These are phyloP conservation scores for Geotrichum restrictum DNA, from an alignment of 1,139 yeast species.

Conservation along the genomic window DNA sequence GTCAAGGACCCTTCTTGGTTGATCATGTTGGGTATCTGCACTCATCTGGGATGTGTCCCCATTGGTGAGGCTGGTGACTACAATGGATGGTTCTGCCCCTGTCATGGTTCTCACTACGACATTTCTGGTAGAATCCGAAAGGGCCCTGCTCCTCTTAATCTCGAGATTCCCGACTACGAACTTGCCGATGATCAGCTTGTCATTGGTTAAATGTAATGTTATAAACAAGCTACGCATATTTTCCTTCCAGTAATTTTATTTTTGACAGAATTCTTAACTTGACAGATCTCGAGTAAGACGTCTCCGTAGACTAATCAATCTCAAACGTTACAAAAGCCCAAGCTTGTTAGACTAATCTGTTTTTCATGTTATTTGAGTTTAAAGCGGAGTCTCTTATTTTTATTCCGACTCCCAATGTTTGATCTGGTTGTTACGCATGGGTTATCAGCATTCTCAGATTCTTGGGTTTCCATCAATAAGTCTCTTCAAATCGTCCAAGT, in stretches of 20 bases:
- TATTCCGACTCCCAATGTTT: too few species aligned
- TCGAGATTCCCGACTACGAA: conserved; percentile 91
- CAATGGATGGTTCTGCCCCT: conserved; percentile 99
- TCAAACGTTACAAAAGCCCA: too few species aligned
- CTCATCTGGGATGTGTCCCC: conserved; percentile 99
- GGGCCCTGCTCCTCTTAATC: conserved; percentile 99
- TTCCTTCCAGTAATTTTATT: background rate
- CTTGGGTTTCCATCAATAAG: conserved; percentile 12
- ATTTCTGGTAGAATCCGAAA: conserved; percentile 99
- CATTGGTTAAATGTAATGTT: conserved; percentile 54
- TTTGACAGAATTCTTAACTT: background rate
- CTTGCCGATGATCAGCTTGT: conserved; percentile 74
- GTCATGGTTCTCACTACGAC: conserved; percentile 99
- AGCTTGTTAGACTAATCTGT: too few species aligned
- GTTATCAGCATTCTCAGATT: background rate
- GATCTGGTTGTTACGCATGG: too few species aligned
- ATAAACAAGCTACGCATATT: conserved; percentile 12
- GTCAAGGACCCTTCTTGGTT: conserved; percentile 98
- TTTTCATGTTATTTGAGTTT: background rate
- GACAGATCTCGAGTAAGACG: background rate
- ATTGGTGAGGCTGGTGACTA: conserved; percentile 99
- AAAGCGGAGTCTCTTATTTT: too few species aligned
- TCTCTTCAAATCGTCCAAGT: conserved; percentile 12
- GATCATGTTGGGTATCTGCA: conserved; percentile 98
- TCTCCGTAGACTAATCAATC: background rate